These are phyloP conservation scores for Alternaria arborescens DNA, from an alignment of 2,329 filamentous ascomycete genomes.

Conservation along the genomic window DNA sequence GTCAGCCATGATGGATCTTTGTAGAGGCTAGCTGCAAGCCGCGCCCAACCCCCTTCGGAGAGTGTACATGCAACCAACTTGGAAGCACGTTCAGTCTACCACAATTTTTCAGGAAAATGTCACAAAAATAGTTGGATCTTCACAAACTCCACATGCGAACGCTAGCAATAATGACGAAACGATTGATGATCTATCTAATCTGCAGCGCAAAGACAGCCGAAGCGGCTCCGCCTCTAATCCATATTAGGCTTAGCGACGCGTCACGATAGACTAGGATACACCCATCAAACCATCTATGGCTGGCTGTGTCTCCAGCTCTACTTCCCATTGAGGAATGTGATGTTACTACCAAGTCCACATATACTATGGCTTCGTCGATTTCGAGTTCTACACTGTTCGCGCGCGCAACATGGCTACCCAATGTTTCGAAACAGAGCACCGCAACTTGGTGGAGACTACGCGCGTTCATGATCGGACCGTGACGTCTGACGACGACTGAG, in stretches of 20 bases:
- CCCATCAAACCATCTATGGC: neutral
- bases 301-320: neutral
- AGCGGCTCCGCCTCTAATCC: neutral
- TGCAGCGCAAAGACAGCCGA: slow-evolving; percentile 1
- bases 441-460: slow-evolving; percentile 8
- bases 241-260: neutral
- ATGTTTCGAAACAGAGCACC: neutral
- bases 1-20: neutral
- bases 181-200: neutral
- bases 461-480: slow-evolving; percentile 16
- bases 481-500: slow-evolving; percentile 14
- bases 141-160: neutral
- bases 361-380: neutral
- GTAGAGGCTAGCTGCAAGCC: neutral
- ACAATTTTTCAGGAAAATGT: neutral
- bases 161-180: neutral
- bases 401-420: neutral
- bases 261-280: neutral
- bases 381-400: neutral
- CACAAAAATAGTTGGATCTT: neutral
- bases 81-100: neutral
- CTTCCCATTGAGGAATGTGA: neutral
- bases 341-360: neutral
- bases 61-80: neutral
- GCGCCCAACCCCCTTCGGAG: neutral